Percentiles rank a stretch among this genome's conserved stretches.
Evolutionary conservation across 129 eudicot species (phyloP).

Genomic region (Chrysanthemum seticuspe): DNA sequence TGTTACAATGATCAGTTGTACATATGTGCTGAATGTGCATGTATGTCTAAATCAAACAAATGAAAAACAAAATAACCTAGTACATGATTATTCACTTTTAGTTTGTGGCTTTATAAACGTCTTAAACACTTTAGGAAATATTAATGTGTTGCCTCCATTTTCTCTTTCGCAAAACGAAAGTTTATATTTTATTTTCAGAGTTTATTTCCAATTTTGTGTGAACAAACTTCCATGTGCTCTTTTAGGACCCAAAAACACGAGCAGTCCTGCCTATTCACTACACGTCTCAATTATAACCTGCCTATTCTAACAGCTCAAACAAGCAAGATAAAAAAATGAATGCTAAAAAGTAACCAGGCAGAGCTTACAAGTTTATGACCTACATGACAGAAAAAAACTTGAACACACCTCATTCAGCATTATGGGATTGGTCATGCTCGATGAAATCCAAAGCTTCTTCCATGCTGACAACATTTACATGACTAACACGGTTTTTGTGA

Average conservation of each 20-base stretch:
- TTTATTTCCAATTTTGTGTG: neutral
- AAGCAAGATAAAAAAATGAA: neutral
- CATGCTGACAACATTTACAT: slow-evolving; percentile 61
- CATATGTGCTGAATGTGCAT: neutral
- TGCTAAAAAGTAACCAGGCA: neutral
- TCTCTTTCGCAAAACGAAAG: slow-evolving; percentile 1
- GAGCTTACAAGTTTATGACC: neutral
- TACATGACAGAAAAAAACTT: no score
- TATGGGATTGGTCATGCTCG: slow-evolving; percentile 86
- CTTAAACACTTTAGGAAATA: neutral
- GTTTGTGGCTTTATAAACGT: neutral
- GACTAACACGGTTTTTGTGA: slow-evolving; percentile 89
- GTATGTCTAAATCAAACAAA: neutral
- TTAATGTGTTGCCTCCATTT: neutral
- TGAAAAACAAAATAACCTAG: neutral
- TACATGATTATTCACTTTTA: neutral
- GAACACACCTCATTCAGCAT: slow-evolving; percentile 58
- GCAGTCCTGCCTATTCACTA: neutral
- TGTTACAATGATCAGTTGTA: neutral
- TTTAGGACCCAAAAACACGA: neutral
- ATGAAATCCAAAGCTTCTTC: slow-evolving; percentile 86
- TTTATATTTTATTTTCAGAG: neutral
- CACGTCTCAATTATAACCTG: neutral
- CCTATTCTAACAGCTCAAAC: neutral
- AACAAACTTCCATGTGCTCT: neutral